A percentile compares a stretch with the other conserved stretches of the same genome.
phyloP scores from a whole-genome alignment of 768 basidiomycete species.

The Boletus vinaceobasis region DNA sequence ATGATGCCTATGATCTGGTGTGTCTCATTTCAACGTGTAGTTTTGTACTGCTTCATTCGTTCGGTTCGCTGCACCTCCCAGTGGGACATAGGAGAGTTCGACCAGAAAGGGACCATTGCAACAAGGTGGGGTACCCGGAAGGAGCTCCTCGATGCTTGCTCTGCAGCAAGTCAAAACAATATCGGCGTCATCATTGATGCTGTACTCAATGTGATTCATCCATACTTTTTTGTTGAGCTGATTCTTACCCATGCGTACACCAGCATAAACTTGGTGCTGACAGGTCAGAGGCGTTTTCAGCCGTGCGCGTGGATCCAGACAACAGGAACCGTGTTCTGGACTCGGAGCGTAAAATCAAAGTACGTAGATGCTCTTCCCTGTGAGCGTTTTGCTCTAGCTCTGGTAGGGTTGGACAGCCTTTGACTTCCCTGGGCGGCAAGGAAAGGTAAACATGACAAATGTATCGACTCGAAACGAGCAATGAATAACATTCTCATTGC shows the following conservation, averaged over 20 bases:
- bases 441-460: constrained; percentile 48
- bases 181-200: constrained; percentile 83
- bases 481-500: not conserved
- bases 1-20: constrained; percentile 86
- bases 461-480: not conserved
- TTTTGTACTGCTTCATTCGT: not conserved
- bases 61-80: constrained; percentile 25
- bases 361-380: constrained; percentile 24
- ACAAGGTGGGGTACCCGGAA: constrained; percentile 90
- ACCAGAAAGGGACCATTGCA: constrained; percentile 63
- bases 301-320: constrained; percentile 64
- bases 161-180: constrained; percentile 60
- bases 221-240: not conserved
- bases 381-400: not conserved
- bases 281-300: constrained; percentile 62
- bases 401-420: constrained; percentile 81
- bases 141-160: constrained; percentile 69
- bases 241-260: constrained; percentile 6
- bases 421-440: constrained; percentile 72
- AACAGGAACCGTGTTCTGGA: constrained; percentile 65
- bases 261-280: constrained; percentile 89
- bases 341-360: constrained; percentile 63
- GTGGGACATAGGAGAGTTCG: constrained; percentile 89
- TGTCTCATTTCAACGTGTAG: constrained; percentile 2
- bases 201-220: constrained; percentile 70